Evolutionary conservation across 768 basidiomycete genomes (phyloP).

Genomic region (Pleurotus citrinopileatus): DNA sequence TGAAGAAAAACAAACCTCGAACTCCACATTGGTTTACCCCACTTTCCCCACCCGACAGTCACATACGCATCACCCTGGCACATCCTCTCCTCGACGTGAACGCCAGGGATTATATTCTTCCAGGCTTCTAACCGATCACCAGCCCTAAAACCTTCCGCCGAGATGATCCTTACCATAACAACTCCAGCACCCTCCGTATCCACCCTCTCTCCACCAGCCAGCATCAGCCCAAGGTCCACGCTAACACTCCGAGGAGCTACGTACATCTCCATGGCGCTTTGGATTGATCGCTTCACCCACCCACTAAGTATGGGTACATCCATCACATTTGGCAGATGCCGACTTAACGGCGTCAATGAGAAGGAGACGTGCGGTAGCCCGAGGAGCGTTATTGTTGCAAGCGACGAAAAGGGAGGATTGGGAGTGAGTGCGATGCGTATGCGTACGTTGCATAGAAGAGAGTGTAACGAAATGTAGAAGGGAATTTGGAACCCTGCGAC

Average conservation of each 20-base stretch:
- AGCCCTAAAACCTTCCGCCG: constrained; percentile 48
- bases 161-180: constrained; percentile 61
- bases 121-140: constrained; percentile 35
- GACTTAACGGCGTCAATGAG: constrained; percentile 62
- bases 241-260: constrained; percentile 73
- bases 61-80: constrained; percentile 52
- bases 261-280: constrained; percentile 56
- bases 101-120: constrained; percentile 17
- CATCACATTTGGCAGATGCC: constrained; percentile 71
- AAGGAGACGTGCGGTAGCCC: constrained; percentile 67
- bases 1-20: constrained; percentile 38
- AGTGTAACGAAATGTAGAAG: constrained; percentile 72
- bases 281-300: constrained; percentile 67
- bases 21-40: constrained; percentile 65
- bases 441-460: constrained; percentile 59
- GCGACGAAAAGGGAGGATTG: constrained; percentile 56
- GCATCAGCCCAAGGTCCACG: constrained; percentile 61
- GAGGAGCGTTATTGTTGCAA: constrained; percentile 58
- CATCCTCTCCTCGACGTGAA: constrained; percentile 15
- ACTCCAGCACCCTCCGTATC: constrained; percentile 67
- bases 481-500: constrained; percentile 44
- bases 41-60: constrained; percentile 61
- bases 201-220: constrained; percentile 58
- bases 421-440: constrained; percentile 73
- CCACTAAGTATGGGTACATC: constrained; percentile 68